phyloP scores from a whole-genome alignment of 2,329 filamentous ascomycete genomes.

The Coleophoma cylindrospora region DNA sequence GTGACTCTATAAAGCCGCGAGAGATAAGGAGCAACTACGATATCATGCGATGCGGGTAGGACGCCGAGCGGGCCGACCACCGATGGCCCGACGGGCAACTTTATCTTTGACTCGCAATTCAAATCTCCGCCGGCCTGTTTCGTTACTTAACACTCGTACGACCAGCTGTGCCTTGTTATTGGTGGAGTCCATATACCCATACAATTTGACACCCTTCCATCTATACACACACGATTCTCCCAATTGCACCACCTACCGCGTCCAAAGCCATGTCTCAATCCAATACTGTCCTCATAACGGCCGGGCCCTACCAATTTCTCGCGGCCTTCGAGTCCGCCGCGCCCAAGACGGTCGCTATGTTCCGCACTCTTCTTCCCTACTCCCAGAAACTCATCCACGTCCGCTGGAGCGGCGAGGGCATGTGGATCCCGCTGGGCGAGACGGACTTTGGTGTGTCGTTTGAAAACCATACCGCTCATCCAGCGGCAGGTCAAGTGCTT shows the following conservation, averaged over 20 bases:
- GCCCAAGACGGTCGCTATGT: slow-evolving; percentile 16
- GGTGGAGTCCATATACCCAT: no score
- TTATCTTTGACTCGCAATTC: neutral
- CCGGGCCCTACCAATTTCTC: slow-evolving; percentile 4
- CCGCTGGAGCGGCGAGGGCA: slow-evolving; percentile 20
- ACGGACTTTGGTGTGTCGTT: slow-evolving; percentile 15
- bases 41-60: neutral
- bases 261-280: neutral
- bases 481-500: slow-evolving; percentile 16
- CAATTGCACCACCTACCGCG: no score
- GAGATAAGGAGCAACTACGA: neutral
- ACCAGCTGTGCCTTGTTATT: no score
- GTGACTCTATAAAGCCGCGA: no score
- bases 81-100: neutral
- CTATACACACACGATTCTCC: neutral
- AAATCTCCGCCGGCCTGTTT: neutral
- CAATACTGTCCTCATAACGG: slow-evolving; percentile 5
- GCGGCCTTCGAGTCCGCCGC: slow-evolving; percentile 3
- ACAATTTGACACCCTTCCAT: neutral
- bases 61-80: neutral
- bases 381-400: slow-evolving; percentile 20
- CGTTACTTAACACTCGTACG: neutral
- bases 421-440: slow-evolving; percentile 22
- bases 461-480: slow-evolving; percentile 20
- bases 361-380: slow-evolving; percentile 18